A percentile compares a stretch with the other conserved stretches of the same genome.
phyloP scores from a whole-genome alignment of 2,329 filamentous ascomycete genomes.

The Dactylonectria estremocensis region DNA sequence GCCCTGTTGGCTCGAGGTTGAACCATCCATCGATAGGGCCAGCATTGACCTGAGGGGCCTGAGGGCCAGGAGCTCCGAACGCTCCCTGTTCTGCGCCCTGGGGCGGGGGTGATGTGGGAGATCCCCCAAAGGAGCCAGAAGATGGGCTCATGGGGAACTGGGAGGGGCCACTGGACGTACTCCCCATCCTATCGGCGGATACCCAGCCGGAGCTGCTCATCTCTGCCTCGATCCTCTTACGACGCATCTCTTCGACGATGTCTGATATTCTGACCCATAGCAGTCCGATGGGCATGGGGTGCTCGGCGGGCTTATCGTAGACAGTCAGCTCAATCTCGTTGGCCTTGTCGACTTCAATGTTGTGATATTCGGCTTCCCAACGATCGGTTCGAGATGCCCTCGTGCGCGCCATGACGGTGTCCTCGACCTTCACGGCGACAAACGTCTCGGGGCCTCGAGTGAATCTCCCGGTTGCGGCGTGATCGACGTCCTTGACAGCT shows the following conservation, averaged over 20 bases:
- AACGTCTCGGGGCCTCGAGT: conserved; percentile 94
- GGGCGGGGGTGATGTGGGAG: conserved; percentile 60
- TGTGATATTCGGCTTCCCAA: conserved; percentile 94
- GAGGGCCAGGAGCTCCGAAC: conserved; percentile 56
- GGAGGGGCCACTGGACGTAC: conserved; percentile 61
- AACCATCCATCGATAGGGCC: conserved; percentile 94
- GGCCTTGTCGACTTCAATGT: conserved; percentile 95
- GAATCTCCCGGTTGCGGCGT: conserved; percentile 87
- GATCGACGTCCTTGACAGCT: conserved; percentile 94
- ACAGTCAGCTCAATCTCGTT: conserved; percentile 99
- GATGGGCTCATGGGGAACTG: conserved; percentile 73
- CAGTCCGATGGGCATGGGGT: conserved; percentile 93
- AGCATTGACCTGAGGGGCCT: conserved; percentile 65
- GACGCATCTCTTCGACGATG: conserved; percentile 96
- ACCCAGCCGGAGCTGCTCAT: conserved; percentile 97
- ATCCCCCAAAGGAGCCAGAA: conserved; percentile 59
- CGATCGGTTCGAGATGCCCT: conserved; percentile 87
- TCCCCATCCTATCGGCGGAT: conserved; percentile 94
- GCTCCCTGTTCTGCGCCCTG: conserved; percentile 52
- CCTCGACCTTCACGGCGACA: conserved; percentile 96
- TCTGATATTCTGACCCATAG: conserved; percentile 98
- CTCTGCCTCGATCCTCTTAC: conserved; percentile 97
- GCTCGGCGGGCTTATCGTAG: conserved; percentile 94
- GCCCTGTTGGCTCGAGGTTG: conserved; percentile 92
- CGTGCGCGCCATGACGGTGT: conserved; percentile 90